Evolutionary conservation across 2,329 filamentous ascomycete genomes (phyloP).

Genomic region (Fusarium zealandicum): DNA sequence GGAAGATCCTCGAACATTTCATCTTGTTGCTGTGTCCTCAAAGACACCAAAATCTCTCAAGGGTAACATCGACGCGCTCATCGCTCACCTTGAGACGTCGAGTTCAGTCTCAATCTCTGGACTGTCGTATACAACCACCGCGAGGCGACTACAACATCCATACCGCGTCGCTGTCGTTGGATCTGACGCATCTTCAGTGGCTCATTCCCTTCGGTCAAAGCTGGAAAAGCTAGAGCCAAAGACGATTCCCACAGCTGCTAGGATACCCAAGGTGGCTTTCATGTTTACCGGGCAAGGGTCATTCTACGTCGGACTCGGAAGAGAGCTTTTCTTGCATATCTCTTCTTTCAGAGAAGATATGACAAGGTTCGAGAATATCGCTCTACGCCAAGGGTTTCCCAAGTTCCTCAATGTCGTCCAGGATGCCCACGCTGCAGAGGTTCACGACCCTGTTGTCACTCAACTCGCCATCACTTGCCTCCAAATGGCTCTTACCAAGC

Average conservation of each 20-base stretch:
- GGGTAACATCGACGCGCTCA: conserved; percentile 63
- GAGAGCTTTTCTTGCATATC: conserved; percentile 44
- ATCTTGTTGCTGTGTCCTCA: conserved; percentile 66
- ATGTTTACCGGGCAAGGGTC: conserved; percentile 57
- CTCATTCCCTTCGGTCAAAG: conserved; percentile 12
- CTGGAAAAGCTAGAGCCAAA: conserved; percentile 23
- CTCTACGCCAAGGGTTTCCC: conserved; percentile 46
- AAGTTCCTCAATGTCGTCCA: conserved; percentile 53
- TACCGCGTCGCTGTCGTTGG: conserved; percentile 60
- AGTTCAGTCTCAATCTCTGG: conserved; percentile 61
- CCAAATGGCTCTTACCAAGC: conserved; percentile 52
- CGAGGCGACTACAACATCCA: conserved; percentile 67
- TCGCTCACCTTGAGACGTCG: conserved; percentile 60
- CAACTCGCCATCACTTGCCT: conserved; percentile 51
- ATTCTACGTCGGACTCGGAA: conserved; percentile 42
- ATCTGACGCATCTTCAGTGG: conserved; percentile 13
- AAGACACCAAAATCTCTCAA: conserved; percentile 64
- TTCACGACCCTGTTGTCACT: conserved; percentile 27
- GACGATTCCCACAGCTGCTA: conserved; percentile 19
- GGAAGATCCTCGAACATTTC: conserved; percentile 61
- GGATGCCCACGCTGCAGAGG: conserved; percentile 44
- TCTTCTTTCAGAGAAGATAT: conserved; percentile 47
- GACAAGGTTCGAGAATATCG: conserved; percentile 44
- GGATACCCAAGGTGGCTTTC: conserved; percentile 48
- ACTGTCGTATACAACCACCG: conserved; percentile 73